Conservation (phyloP, 805 yeast species). For the Candida railenensis region DNA sequence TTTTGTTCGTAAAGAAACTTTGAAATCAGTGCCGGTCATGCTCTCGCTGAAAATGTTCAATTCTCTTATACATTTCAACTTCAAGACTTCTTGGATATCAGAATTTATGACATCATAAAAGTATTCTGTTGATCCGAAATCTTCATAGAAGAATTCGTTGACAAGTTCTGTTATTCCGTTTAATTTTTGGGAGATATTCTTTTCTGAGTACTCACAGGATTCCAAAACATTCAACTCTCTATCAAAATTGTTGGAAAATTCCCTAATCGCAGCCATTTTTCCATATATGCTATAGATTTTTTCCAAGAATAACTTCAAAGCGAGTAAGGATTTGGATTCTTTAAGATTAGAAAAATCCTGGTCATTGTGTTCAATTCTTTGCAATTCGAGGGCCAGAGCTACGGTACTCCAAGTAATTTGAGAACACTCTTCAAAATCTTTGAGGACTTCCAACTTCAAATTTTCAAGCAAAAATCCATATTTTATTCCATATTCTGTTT, state of each 20-base stretch:
- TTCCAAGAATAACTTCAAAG: constrained; percentile 22
- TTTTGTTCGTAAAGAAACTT: not conserved
- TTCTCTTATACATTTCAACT: constrained; percentile 11
- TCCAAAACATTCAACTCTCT: constrained; percentile 10
- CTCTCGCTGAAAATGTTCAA: not conserved
- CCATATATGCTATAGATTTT: constrained; percentile 17
- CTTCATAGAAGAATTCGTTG: constrained; percentile 14
- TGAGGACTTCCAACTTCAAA: constrained; percentile 31
- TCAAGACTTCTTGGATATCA: constrained; percentile 20
- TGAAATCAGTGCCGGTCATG: not conserved
- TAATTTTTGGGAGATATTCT: constrained; percentile 11
- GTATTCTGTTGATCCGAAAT: constrained; percentile 14
- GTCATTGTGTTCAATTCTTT: constrained; percentile 17
- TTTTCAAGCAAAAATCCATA: constrained; percentile 40
- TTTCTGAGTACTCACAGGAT: constrained; percentile 14
- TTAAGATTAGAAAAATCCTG: constrained; percentile 5
- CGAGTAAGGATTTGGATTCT: constrained; percentile 24
- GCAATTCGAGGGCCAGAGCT: constrained; percentile 48
- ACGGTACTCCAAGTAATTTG: constrained; percentile 54
- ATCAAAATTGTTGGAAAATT: not conserved
- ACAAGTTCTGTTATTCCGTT: constrained; percentile 14
- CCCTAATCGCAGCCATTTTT: constrained; percentile 10
- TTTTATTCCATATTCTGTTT: constrained; percentile 37
- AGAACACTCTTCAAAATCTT: constrained; percentile 30
- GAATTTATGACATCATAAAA: constrained; percentile 23